Evolutionary conservation across 2,329 filamentous ascomycete genomes (phyloP).

Genomic region (Colletotrichum sp.): DNA sequence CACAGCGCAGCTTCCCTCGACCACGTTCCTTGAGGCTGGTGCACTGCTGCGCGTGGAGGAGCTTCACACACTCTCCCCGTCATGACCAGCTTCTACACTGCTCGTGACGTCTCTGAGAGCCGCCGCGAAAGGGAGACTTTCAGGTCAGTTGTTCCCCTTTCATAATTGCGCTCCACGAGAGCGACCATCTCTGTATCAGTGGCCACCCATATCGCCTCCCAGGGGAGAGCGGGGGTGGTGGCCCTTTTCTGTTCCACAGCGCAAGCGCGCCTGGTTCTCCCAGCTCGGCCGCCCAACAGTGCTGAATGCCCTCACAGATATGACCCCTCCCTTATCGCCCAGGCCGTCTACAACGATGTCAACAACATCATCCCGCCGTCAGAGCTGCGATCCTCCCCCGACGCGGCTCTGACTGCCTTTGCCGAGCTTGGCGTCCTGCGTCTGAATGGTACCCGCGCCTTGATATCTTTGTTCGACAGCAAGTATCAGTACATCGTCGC

Average conservation of each 20-base stretch:
- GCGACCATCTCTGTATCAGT: background rate
- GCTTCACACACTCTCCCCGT: background rate
- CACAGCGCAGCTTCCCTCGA: background rate
- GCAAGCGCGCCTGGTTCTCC: background rate
- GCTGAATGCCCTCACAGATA: conserved; percentile 4
- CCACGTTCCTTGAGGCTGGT: background rate
- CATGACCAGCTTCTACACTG: background rate
- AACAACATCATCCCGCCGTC: conserved; percentile 22
- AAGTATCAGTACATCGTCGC: conserved; percentile 55
- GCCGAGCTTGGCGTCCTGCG: conserved; percentile 52
- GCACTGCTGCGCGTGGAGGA: background rate
- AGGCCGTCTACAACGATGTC: conserved; percentile 23
- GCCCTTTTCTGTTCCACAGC: background rate
- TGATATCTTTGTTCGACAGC: conserved; percentile 57
- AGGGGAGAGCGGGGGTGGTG: no score
- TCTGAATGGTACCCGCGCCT: conserved; percentile 37
- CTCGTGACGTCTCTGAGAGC: background rate
- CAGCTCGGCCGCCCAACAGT: background rate
- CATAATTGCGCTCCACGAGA: background rate
- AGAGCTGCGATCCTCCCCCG: conserved; percentile 30
- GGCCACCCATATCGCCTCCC: no score
- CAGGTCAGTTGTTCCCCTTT: background rate
- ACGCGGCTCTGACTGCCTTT: conserved; percentile 49
- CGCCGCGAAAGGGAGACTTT: background rate
- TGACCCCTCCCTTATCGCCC: conserved; percentile 6